Evolutionary conservation across 2,329 filamentous ascomycete genomes (phyloP), one percentile per base, ranked within the genome.

Genomic region (Paradendryphiella salina): DNA sequence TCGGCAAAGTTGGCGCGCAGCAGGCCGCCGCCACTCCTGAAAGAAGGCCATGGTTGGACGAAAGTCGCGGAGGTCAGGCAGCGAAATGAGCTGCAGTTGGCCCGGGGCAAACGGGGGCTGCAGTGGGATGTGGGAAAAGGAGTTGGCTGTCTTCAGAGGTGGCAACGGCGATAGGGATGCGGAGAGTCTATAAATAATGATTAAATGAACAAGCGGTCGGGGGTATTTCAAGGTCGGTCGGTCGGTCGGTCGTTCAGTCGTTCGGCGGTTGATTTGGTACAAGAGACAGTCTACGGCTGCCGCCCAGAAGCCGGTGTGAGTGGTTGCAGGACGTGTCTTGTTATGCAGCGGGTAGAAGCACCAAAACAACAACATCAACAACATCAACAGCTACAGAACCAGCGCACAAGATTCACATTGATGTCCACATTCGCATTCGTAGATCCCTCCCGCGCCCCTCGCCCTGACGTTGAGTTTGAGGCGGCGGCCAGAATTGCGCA

Each of bases 21-120:
- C 29, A 49, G 29, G 36, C 32, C 14, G 45, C 54, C 44, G 39
- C 33, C 42, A 36, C 40, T 40, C 34, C 46, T 52, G 52, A 54
- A 60, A 58, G 53, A 51, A 49, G 44, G 29, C 53, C 15, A 50
- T 47, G 52, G 60, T 56, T 59, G 60, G 60, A 56, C 54, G 42
- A 49, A 34, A 33, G 46, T 36, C 26, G 58, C 56, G 48, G 47
- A 50, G 38, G 39, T 46, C 46, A 48, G 48, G 46, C 39, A 37
- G 40, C 34, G 49, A 56, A 51, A 33, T 14, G 26, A 46, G 31
- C 39, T 43, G 46, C 45, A 57, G 47, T 56, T 56, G 62, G 59
- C 50, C 56, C 54, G 39, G 46, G 13, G 17, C 17, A 31, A 37
- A 31, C 17, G 40, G 8, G 28, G 15, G 23, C 21, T 29, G 18